Evolutionary conservation across 1,284 basidiomycete species (phyloP).

Genomic region (Malassezia psittaci): DNA sequence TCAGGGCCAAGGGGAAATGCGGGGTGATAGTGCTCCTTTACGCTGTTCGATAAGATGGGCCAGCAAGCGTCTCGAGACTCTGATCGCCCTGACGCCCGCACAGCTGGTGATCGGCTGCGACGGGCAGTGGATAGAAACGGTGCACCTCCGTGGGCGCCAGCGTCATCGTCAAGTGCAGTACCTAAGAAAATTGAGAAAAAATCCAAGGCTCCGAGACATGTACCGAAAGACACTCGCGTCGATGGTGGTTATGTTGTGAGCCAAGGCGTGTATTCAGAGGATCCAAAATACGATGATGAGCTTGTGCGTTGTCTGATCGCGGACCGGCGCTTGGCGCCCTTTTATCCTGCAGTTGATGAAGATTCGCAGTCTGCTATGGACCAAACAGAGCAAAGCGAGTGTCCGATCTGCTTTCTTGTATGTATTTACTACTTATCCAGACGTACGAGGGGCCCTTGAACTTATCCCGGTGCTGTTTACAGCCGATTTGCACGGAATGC

Average conservation of each 20-base stretch:
- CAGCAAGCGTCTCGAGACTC: constrained; percentile 13
- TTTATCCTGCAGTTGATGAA: constrained; percentile 89
- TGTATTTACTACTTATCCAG: constrained; percentile 49
- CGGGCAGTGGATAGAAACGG: not conserved
- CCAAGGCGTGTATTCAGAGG: constrained; percentile 68
- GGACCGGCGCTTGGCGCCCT: constrained; percentile 79
- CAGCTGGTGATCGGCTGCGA: not conserved
- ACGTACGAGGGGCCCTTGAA: constrained; percentile 55
- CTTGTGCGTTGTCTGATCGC: constrained; percentile 76
- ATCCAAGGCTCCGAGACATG: constrained; percentile 6
- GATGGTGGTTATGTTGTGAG: constrained; percentile 66
- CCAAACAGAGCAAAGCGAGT: constrained; percentile 67
- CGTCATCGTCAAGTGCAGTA: not conserved
- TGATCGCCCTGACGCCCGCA: not conserved
- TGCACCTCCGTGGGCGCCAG: not conserved
- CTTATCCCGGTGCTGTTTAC: constrained; percentile 90
- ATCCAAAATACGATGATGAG: constrained; percentile 78
- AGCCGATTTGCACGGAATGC: constrained; percentile 96
- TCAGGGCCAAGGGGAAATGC: constrained; percentile 3
- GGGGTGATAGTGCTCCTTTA: not conserved
- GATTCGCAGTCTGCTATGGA: constrained; percentile 57
- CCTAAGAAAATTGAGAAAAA: not conserved
- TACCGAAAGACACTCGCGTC: constrained; percentile 37
- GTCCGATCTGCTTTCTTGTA: constrained; percentile 98
- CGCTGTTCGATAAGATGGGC: constrained; percentile 7